Evolutionary conservation across 2,329 filamentous ascomycete species (phyloP).

Genomic region (Tolypocladium tropicale): DNA sequence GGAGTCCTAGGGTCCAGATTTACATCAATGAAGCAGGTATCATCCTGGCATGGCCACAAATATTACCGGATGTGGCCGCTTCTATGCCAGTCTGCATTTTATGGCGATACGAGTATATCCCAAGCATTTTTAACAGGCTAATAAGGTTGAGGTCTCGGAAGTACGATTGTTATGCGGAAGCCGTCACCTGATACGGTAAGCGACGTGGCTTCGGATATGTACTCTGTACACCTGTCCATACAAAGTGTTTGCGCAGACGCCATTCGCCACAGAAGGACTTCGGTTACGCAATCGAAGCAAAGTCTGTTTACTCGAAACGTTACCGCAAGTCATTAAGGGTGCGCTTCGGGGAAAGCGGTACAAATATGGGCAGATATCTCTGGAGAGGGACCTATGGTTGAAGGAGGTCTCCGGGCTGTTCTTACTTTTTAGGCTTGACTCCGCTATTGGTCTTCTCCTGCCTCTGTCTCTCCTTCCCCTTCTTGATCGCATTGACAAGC

Average conservation of each 20-base stretch:
- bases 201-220: neutral
- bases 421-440: neutral
- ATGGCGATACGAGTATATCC: too few relatives aligned
- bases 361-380: neutral
- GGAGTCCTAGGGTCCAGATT: neutral
- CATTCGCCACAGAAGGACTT: neutral
- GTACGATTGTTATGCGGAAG: neutral
- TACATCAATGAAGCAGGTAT: neutral
- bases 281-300: neutral
- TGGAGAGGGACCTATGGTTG: too few relatives aligned
- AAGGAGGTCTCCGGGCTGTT: too few relatives aligned
- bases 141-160: neutral
- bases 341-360: neutral
- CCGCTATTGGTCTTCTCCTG: constrained; percentile 3
- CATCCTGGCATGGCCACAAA: neutral
- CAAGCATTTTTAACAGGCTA: too few relatives aligned
- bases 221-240: too few relatives aligned
- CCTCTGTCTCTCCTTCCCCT: constrained; percentile 24
- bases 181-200: neutral
- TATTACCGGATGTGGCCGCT: neutral
- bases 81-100: neutral
- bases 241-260: neutral
- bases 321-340: neutral
- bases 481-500: constrained; percentile 34
- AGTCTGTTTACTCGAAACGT: neutral